Evolutionary conservation across 352 stramenopile species (phyloP).

Genomic region (Aphanomyces invadans): DNA sequence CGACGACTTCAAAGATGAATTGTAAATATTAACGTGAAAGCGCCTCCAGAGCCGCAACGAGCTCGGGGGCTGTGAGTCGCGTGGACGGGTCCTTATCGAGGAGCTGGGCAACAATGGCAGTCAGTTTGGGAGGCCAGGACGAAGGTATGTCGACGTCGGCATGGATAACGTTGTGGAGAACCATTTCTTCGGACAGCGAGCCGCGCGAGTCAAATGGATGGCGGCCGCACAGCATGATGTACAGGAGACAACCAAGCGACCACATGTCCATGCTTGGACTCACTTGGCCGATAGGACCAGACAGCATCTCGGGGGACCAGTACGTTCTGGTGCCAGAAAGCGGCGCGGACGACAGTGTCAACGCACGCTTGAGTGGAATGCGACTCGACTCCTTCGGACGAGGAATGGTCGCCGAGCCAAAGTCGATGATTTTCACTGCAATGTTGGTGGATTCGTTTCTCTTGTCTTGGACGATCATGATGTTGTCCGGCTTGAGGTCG

Average conservation of each 20-base stretch:
- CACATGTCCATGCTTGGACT: constrained; percentile 82
- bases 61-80: constrained; percentile 44
- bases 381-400: constrained; percentile 9
- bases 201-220: constrained; percentile 84
- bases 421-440: constrained; percentile 81
- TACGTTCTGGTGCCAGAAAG: constrained; percentile 66
- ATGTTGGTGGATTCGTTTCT: constrained; percentile 32
- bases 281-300: constrained; percentile 34
- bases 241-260: constrained; percentile 81
- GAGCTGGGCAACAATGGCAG: constrained; percentile 55
- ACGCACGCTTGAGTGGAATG: constrained; percentile 24
- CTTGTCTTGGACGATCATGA: constrained; percentile 54
- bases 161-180: constrained; percentile 47
- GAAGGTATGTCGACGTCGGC: constrained; percentile 48
- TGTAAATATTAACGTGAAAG: constrained; percentile 1
- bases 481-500: constrained; percentile 87
- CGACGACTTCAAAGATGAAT: no score
- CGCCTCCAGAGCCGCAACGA: constrained; percentile 26
- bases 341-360: constrained; percentile 36
- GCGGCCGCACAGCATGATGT: constrained; percentile 75
- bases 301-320: constrained; percentile 73
- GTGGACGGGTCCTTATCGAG: constrained; percentile 59
- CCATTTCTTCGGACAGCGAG: constrained; percentile 62
- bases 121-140: constrained; percentile 41
- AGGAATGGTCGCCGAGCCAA: constrained; percentile 51